Conservation (phyloP, 2,329 filamentous ascomycete genomes). For the Hypocreales sp. region DNA sequence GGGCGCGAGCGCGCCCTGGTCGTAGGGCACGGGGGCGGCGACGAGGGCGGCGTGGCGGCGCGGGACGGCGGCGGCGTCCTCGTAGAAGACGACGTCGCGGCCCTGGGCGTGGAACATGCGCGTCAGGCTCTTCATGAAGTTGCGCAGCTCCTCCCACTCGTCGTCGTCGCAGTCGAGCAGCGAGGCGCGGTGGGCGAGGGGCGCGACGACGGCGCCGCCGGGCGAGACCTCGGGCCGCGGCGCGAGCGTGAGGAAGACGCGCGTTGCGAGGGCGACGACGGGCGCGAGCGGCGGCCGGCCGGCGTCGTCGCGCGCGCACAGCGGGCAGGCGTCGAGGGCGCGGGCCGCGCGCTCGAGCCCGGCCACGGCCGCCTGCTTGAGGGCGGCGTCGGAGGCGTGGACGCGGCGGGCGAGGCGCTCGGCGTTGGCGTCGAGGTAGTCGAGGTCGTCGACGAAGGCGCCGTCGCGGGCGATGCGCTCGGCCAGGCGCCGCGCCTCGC, state of each 20-base stretch:
- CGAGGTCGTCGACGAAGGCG: constrained; percentile 82
- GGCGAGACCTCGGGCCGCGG: constrained; percentile 78
- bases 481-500: constrained; percentile 69
- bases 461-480: constrained; percentile 88
- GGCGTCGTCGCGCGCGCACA: constrained; percentile 82
- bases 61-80: constrained; percentile 76
- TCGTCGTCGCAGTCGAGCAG: constrained; percentile 97
- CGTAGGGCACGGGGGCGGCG: constrained; percentile 77
- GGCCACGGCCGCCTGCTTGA: constrained; percentile 73
- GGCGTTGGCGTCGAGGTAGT: constrained; percentile 97
- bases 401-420: constrained; percentile 74
- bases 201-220: constrained; percentile 77
- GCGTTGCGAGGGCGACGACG: constrained; percentile 69
- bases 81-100: constrained; percentile 89
- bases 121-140: constrained; percentile 95
- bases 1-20: constrained; percentile 78
- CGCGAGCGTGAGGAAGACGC: constrained; percentile 75
- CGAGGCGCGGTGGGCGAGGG: constrained; percentile 73
- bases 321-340: constrained; percentile 72
- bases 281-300: constrained; percentile 66
- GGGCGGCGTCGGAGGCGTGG: constrained; percentile 72
- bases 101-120: constrained; percentile 91
- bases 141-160: constrained; percentile 97
- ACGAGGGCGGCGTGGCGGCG: constrained; percentile 77
- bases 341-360: constrained; percentile 85